Evolutionary conservation across 1,139 yeast genomes (phyloP), one percentile per base, ranked within the genome.

Genomic region (Yamadazyma triangularis): DNA sequence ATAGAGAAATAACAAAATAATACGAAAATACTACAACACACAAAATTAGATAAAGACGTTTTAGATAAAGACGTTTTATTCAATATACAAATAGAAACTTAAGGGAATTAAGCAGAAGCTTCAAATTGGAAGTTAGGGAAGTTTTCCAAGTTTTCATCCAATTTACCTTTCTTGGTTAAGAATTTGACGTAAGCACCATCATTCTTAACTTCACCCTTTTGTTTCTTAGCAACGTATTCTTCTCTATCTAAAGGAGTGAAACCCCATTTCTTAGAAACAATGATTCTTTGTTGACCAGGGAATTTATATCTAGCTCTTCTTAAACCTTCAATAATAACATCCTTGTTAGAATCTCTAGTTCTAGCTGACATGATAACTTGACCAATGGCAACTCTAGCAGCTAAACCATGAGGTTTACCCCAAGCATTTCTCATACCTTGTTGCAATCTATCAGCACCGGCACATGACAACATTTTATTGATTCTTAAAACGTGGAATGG

Each of bases 341-440:
- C 96, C 80, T 88, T 87, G 94, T 88, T 88, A 62, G 81, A 73
- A 74, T 91, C 98, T 80, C 82, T 91, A 73, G 96, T 86, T 80
- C 98, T 89, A 69, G 88, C 89, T 55, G 98, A 91, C 77, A 91
- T 81, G 69, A 91, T 82, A 69, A 91, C 82, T 79, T 91, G 98
- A 65, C 98, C 98, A 72, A 91, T 91, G 75, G 77, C 77, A 67
- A 91, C 98, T 76, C 98, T 89, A 62, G 98, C 98, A 59, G 97
- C 98, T 64, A 89, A 81, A 79, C 98, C 98, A 62, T 89, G 96
- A 63, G 98, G 98, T 79, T 91, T 91, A 86, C 98, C 98, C 97
- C 97, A 91, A 66, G 98, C 98, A 81, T 95, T 95, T 86, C 98
- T 89, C 98, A 91, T 91, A 87, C 98, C 98, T 79, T 93, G 97